A percentile compares a stretch with the other conserved stretches of the same genome.
Conservation (phyloP, 129 eudicot genomes). For the Sambucus nigra region DNA sequence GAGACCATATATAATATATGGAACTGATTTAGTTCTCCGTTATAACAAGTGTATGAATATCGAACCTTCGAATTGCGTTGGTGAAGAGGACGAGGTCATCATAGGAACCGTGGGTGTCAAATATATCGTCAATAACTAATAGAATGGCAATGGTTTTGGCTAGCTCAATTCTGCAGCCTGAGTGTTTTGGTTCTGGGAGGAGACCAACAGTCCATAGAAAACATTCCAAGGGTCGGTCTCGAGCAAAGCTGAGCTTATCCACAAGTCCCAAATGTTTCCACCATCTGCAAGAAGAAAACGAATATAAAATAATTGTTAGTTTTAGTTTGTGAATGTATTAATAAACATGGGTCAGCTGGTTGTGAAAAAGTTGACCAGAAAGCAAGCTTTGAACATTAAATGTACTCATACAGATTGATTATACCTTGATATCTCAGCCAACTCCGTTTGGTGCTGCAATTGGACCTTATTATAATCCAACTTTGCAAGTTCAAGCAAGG, state of each 20-base stretch:
- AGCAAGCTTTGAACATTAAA: neutral
- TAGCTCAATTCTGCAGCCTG: conserved; percentile 22
- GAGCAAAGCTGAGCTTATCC: conserved; percentile 25
- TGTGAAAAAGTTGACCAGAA: neutral
- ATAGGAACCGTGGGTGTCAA: conserved; percentile 39
- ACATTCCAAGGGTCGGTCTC: conserved; percentile 50
- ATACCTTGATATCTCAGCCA: conserved; percentile 21
- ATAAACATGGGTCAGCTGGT: neutral
- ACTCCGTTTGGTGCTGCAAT: conserved; percentile 23
- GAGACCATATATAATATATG: neutral
- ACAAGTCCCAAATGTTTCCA: conserved; percentile 36
- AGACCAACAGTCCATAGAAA: conserved; percentile 45
- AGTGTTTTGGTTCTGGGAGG: conserved; percentile 32
- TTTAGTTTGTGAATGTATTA: neutral
- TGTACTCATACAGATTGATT: neutral
- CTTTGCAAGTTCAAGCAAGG: conserved; percentile 19
- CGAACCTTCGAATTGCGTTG: conserved; percentile 40
- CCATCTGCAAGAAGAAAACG: conserved; percentile 29
- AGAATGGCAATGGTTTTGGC: conserved; percentile 41
- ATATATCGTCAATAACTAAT: conserved; percentile 47
- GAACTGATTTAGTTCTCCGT: too few species aligned
- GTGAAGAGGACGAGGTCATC: conserved; percentile 49
- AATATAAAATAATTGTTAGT: neutral
- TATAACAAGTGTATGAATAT: neutral
- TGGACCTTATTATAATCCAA: conserved; percentile 34